A percentile compares a stretch with the other conserved stretches of the same genome.
These are phyloP conservation scores for Salvia hispanica DNA, from an alignment of 257 asterid species.

Conservation along the genomic window DNA sequence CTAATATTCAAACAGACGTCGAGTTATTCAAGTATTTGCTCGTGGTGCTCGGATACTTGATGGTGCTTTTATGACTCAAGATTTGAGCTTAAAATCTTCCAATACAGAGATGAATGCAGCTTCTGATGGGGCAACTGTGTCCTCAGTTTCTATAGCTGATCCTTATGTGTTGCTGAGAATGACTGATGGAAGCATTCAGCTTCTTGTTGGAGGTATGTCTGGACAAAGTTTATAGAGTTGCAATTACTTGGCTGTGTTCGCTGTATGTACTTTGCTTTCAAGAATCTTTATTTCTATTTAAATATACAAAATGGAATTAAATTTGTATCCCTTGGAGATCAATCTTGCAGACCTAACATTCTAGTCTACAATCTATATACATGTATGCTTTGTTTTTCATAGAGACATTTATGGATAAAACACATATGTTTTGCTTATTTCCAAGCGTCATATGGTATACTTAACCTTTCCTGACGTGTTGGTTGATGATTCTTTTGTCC, in stretches of 20 bases:
- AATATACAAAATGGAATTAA: not conserved
- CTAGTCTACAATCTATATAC: not conserved
- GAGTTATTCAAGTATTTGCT: constrained; percentile 91
- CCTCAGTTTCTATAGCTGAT: constrained; percentile 93
- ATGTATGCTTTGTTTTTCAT: not conserved
- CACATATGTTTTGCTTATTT: constrained; percentile 13
- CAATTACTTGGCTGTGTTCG: constrained; percentile 2
- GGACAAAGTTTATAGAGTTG: not conserved
- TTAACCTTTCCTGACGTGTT: constrained; percentile 4
- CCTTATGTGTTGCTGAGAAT: constrained; percentile 90
- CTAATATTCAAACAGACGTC: constrained; percentile 62
- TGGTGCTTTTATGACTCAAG: constrained; percentile 98
- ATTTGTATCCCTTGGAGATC: not conserved
- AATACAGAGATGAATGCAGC: constrained; percentile 67
- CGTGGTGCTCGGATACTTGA: constrained; percentile 95
- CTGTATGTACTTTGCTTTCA: not conserved
- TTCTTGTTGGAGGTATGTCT: constrained; percentile 89
- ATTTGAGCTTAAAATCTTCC: constrained; percentile 72
- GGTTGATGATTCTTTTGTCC: constrained; percentile 26
- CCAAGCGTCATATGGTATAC: constrained; percentile 12
- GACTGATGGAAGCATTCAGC: constrained; percentile 93
- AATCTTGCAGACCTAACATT: constrained; percentile 8
- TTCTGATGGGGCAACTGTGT: constrained; percentile 65
- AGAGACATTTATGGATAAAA: not conserved
- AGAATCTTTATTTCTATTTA: constrained; percentile 1